A percentile compares a stretch with the other conserved stretches of the same genome.
Conservation (phyloP, 2,329 filamentous ascomycete species). For the Plectosphaerella sp. region DNA sequence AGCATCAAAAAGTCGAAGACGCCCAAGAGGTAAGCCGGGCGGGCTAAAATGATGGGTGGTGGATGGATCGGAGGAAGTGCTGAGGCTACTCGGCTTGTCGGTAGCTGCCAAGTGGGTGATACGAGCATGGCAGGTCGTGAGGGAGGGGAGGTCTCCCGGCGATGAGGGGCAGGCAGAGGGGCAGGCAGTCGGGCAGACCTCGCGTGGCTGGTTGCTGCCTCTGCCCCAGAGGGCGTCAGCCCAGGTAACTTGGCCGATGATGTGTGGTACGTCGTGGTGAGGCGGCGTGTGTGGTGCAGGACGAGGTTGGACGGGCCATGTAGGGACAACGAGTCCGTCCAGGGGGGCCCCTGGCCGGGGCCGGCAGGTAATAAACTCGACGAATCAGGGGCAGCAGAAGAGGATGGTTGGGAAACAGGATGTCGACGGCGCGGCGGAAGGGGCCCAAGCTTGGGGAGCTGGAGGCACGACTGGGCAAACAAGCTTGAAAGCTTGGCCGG, state of each 20-base stretch:
- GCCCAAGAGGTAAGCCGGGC: conserved; percentile 2
- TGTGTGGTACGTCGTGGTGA: background rate
- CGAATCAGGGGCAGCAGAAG: conserved; percentile 3
- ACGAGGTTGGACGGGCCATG: conserved; percentile 6
- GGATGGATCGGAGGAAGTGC: background rate
- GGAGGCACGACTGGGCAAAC: background rate
- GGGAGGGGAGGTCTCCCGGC: background rate
- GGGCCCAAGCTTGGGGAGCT: background rate
- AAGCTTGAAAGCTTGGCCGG: background rate
- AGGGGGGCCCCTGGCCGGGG: conserved; percentile 6
- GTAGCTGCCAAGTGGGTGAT: conserved; percentile 10
- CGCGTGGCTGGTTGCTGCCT: background rate
- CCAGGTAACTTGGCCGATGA: background rate
- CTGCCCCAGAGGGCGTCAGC: background rate
- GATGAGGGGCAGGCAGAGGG: background rate
- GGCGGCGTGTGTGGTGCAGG: background rate
- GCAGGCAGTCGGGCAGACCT: background rate
- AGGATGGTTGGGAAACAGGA: background rate
- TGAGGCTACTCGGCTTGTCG: background rate
- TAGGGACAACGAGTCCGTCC: conserved; percentile 3
- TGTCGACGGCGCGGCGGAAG: background rate
- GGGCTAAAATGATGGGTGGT: background rate
- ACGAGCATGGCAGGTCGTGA: conserved; percentile 3
- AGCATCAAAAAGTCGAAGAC: conserved; percentile 3
- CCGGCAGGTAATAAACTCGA: conserved; percentile 1